Evolutionary conservation across 2,329 filamentous ascomycete genomes (phyloP).

Genomic region (Cercospora sp.): DNA sequence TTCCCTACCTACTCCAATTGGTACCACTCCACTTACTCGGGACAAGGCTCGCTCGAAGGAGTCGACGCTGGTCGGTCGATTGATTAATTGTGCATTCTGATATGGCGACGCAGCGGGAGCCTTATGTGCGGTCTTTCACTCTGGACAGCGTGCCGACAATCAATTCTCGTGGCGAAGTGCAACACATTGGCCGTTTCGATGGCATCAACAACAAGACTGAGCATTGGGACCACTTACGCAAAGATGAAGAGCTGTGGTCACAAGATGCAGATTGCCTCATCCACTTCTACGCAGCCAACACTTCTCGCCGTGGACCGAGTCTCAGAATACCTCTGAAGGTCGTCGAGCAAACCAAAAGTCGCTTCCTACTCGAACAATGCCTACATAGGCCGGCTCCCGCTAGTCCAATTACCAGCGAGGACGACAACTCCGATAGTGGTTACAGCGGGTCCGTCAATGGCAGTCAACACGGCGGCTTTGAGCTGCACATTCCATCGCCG

Average conservation of each 20-base stretch:
- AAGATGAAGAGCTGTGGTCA: constrained; percentile 71
- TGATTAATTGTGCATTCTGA: not conserved
- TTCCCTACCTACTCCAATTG: not conserved
- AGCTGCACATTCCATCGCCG: constrained; percentile 71
- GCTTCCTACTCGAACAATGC: constrained; percentile 57
- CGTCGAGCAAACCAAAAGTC: constrained; percentile 60
- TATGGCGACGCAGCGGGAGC: constrained; percentile 7
- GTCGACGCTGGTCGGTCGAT: not conserved
- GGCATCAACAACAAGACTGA: constrained; percentile 20
- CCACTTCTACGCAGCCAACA: constrained; percentile 65
- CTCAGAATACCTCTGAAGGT: constrained; percentile 64
- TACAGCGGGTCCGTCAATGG: constrained; percentile 28
- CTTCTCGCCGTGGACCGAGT: constrained; percentile 65
- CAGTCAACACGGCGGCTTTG: constrained; percentile 35
- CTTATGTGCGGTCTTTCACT: constrained; percentile 8
- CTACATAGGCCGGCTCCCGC: constrained; percentile 27
- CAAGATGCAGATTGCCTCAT: constrained; percentile 68
- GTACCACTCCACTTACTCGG: not conserved
- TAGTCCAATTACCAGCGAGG: constrained; percentile 27
- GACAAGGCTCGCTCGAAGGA: not conserved
- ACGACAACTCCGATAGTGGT: constrained; percentile 32
- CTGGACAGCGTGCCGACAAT: constrained; percentile 4
- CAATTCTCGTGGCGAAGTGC: constrained; percentile 12
- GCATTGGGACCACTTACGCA: constrained; percentile 25
- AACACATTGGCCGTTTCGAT: constrained; percentile 21